Conservation (phyloP, 345 rosid species). For the Carallia brachiata region DNA sequence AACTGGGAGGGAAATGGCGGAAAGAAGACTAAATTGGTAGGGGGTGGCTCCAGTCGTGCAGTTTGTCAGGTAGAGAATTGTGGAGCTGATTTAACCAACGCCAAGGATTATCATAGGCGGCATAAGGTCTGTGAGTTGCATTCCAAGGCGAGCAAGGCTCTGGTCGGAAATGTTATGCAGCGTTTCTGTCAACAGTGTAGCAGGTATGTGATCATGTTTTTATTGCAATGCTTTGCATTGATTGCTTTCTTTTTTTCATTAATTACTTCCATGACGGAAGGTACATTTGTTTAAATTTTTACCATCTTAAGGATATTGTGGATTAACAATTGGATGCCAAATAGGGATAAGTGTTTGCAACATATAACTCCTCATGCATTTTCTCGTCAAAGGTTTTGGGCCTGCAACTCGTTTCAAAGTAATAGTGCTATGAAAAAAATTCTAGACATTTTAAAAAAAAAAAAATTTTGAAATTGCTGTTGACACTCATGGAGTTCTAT, state of each 20-base stretch:
- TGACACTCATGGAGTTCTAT: not conserved
- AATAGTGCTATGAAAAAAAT: too few species aligned
- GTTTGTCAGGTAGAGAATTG: conserved; percentile 95
- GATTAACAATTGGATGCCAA: not conserved
- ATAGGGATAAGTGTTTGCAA: not conserved
- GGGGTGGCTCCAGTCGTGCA: conserved; percentile 55
- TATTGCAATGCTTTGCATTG: not conserved
- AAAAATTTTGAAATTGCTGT: not conserved
- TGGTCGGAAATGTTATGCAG: conserved; percentile 88
- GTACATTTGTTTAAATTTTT: not conserved
- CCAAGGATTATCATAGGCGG: conserved; percentile 94
- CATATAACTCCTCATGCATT: not conserved
- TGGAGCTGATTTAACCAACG: conserved; percentile 84
- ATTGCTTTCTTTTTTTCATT: not conserved
- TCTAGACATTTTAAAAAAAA: too few species aligned
- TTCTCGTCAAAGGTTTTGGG: not conserved
- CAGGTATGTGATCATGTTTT: conserved; percentile 47
- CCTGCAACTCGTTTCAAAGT: not conserved
- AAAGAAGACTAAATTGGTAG: conserved; percentile 71
- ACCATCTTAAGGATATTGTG: not conserved
- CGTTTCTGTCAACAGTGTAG: conserved; percentile 99
- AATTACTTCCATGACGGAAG: not conserved
- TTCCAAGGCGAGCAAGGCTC: conserved; percentile 85
- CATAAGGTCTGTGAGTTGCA: conserved; percentile 98
- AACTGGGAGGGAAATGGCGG: conserved; percentile 58